These are phyloP conservation scores for Afroboletus lepidellus DNA, from an alignment of 1,284 basidiomycete species.

Conservation along the genomic window DNA sequence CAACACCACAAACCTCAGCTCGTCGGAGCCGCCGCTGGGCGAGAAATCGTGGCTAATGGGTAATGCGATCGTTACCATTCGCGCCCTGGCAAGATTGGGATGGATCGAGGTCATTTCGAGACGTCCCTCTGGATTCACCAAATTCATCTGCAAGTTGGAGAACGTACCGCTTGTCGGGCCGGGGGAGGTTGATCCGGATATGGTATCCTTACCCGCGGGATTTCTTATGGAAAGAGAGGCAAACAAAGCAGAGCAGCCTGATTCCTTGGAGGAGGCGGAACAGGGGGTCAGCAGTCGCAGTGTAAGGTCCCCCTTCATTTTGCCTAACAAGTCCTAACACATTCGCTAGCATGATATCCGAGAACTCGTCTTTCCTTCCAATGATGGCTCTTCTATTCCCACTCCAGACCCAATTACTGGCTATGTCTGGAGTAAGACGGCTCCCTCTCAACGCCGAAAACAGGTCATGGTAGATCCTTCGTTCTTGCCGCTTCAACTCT, in stretches of 20 bases:
- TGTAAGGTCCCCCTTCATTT: conserved; percentile 12
- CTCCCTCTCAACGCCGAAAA: conserved; percentile 86
- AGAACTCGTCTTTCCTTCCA: conserved; percentile 6
- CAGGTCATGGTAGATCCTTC: conserved; percentile 84
- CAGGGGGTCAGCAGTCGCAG: background rate
- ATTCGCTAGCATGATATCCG: conserved; percentile 23
- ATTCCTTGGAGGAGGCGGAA: conserved; percentile 13
- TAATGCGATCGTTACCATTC: conserved; percentile 84
- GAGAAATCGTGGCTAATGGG: conserved; percentile 89
- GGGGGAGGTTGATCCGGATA: conserved; percentile 80
- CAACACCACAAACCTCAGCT: conserved; percentile 21
- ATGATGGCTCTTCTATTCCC: conserved; percentile 27
- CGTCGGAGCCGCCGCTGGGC: conserved; percentile 41
- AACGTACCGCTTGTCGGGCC: conserved; percentile 84
- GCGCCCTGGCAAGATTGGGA: conserved; percentile 70
- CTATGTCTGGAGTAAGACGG: conserved; percentile 81
- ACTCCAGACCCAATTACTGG: conserved; percentile 69
- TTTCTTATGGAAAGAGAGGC: conserved; percentile 70
- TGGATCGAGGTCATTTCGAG: conserved; percentile 91
- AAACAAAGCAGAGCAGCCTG: conserved; percentile 32
- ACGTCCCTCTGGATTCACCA: conserved; percentile 87
- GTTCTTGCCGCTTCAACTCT: conserved; percentile 86
- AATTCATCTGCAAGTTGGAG: conserved; percentile 86
- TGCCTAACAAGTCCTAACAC: conserved; percentile 10
- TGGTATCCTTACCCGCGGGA: conserved; percentile 67